Conservation (phyloP, 306 rosid genomes). For the Canavalia ensiformis region DNA sequence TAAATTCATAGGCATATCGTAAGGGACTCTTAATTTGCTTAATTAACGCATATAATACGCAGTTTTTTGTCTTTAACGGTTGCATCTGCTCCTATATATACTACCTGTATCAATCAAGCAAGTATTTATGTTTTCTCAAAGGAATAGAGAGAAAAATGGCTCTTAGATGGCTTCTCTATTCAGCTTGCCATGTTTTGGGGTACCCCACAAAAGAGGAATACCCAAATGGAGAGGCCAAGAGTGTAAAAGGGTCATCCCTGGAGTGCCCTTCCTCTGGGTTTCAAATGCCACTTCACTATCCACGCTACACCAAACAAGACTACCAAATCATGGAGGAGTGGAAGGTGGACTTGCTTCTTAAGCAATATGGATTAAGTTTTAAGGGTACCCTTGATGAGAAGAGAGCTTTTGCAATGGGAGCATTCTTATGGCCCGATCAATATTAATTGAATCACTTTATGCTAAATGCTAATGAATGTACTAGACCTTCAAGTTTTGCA, state of each 20-base stretch:
- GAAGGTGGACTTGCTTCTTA: conserved; percentile 74
- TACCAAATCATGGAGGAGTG: conserved; percentile 86
- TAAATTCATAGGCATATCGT: conserved; percentile 34
- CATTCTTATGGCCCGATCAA: conserved; percentile 85
- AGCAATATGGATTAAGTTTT: conserved; percentile 68
- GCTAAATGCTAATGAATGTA: conserved; percentile 19
- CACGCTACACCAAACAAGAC: conserved; percentile 68
- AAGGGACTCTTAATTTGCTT: conserved; percentile 39
- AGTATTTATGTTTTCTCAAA: neutral
- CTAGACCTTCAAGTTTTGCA: conserved; percentile 12
- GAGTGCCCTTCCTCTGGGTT: conserved; percentile 52
- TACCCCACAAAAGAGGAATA: conserved; percentile 26
- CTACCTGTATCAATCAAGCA: neutral
- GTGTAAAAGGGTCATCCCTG: conserved; percentile 14
- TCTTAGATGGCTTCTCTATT: conserved; percentile 61
- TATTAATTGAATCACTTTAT: conserved; percentile 14
- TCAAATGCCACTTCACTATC: conserved; percentile 88
- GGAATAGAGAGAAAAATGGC: conserved; percentile 42
- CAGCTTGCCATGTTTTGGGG: conserved; percentile 60
- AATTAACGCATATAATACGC: conserved; percentile 38
- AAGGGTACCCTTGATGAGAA: conserved; percentile 64
- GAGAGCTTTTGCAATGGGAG: conserved; percentile 71
- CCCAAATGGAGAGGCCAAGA: conserved; percentile 44
- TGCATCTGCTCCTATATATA: conserved; percentile 39
- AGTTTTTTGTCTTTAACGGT: conserved; percentile 38